Evolutionary conservation across 805 yeast species (phyloP), one percentile per base, ranked within the genome.

Genomic region (Sugiyamaella valdiviana): DNA sequence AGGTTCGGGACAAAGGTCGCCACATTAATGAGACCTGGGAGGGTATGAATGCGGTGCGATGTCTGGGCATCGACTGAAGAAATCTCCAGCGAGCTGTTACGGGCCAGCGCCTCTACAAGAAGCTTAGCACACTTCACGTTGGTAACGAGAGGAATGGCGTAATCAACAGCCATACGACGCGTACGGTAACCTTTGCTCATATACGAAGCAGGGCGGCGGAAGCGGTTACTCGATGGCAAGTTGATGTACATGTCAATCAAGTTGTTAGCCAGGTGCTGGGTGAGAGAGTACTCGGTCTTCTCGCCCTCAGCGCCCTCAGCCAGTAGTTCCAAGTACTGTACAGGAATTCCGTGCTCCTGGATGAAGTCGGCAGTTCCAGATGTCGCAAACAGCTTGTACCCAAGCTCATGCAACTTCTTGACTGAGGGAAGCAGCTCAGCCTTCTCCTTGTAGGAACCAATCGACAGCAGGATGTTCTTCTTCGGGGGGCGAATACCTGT

Each of bases 141-240:
- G 56, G 99, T 93, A 44, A 93, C 96, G 67, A 93, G 77, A 45
- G 99, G 99, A 65, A 93, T 89, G 45, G 97, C 90, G 68, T 86
- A 95, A 71, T 93, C 99, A 57, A 93, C 97, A 58, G 99, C 99
- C 98, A 93, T 86, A 76, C 99, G 93, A 78, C 99, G 95, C 41
- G 98, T 87, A 69, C 80, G 82, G 77, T 93, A 93, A 67, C 99
- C 99, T 73, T 86, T 89, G 23, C 96, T 87, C 77, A 93, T 88
- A 72, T 93, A 93, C 53, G 91, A 85, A 48, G 99, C 97, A 53
- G 99, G 99, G 71, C 99, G 87, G 68, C 99, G 85, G 82, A 87
- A 93, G 66, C 96, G 79, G 77, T 93, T 93, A 42, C 95, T 76
- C 53, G 98, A 90, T 53, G 99, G 99, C 74, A 93, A 75, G 74